Percentiles rank a stretch among this genome's conserved stretches.
These are phyloP conservation scores for Macadamia tetraphylla DNA, from an alignment of 164 flowering plant genomes.

Conservation along the genomic window DNA sequence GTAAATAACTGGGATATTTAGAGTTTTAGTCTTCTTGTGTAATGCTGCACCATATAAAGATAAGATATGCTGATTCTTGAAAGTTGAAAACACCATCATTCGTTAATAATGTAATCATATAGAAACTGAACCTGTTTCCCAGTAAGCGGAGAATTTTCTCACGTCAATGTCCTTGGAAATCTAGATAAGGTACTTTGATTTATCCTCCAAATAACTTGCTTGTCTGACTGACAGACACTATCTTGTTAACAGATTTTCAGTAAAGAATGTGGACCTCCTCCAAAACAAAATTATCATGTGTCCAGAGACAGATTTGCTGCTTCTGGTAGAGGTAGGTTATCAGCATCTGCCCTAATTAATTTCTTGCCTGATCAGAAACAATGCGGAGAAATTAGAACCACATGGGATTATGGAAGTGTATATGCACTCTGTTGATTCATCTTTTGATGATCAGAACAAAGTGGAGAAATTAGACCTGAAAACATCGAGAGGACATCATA, in stretches of 20 bases:
- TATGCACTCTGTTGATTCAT: not conserved
- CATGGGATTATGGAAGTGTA: no score
- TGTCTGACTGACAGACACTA: not conserved
- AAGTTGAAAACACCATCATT: no score
- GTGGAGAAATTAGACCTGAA: constrained; percentile 4
- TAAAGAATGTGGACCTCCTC: constrained; percentile 34
- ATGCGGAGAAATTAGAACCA: not conserved
- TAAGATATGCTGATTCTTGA: no score
- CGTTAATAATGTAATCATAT: no score
- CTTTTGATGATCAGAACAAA: constrained; percentile 13
- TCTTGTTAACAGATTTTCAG: constrained; percentile 43
- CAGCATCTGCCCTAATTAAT: not conserved
- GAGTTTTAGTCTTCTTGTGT: no score
- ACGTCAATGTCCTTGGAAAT: not conserved
- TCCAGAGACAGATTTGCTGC: constrained; percentile 12
- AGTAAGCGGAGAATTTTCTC: not conserved
- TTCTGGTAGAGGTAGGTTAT: constrained; percentile 18
- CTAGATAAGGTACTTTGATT: no score
- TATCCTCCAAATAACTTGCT: no score
- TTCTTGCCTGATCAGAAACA: no score
- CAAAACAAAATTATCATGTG: constrained; percentile 13
- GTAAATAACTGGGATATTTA: no score
- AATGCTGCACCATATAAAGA: no score
- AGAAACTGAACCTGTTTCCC: not conserved
- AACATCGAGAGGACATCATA: constrained; percentile 6